A percentile compares a stretch with the other conserved stretches of the same genome.
These are phyloP conservation scores for Phyllosticta ampelicida DNA, from an alignment of 2,329 filamentous ascomycete species.

Conservation along the genomic window DNA sequence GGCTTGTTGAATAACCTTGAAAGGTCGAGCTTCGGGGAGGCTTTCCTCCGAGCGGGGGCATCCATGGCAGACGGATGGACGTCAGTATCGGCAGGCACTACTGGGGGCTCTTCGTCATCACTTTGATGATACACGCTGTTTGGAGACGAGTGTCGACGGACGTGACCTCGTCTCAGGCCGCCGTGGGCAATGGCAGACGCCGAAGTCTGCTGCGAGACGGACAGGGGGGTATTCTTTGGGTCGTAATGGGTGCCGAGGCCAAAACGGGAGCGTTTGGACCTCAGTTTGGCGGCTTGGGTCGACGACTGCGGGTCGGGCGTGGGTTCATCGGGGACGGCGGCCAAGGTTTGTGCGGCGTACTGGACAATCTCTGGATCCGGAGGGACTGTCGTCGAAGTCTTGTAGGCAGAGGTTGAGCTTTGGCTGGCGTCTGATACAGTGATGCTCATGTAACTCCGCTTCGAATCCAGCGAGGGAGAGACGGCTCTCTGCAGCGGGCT, in stretches of 20 bases:
- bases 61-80: neutral
- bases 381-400: constrained; percentile 14
- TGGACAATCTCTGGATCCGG: constrained; percentile 9
- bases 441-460: constrained; percentile 24
- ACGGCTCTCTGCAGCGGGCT: constrained; percentile 11
- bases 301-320: neutral
- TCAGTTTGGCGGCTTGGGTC: constrained; percentile 16
- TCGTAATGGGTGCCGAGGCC: constrained; percentile 36
- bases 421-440: constrained; percentile 23
- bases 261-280: constrained; percentile 25
- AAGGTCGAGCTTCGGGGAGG: constrained; percentile 30
- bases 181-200: constrained; percentile 34
- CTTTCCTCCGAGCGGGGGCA: constrained; percentile 19
- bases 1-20: constrained; percentile 31
- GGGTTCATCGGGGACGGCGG: neutral
- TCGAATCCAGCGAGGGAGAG: constrained; percentile 12
- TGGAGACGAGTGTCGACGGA: constrained; percentile 15
- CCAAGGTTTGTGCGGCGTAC: neutral
- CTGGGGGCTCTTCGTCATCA: constrained; percentile 13
- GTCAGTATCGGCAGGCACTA: neutral
- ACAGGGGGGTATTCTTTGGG: constrained; percentile 27
- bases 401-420: constrained; percentile 19
- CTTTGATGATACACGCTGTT: constrained; percentile 12
- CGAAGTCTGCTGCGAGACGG: constrained; percentile 36
- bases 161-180: constrained; percentile 30